phyloP scores from a whole-genome alignment of 2,329 filamentous ascomycete genomes.

The Rosellinia necatrix region DNA sequence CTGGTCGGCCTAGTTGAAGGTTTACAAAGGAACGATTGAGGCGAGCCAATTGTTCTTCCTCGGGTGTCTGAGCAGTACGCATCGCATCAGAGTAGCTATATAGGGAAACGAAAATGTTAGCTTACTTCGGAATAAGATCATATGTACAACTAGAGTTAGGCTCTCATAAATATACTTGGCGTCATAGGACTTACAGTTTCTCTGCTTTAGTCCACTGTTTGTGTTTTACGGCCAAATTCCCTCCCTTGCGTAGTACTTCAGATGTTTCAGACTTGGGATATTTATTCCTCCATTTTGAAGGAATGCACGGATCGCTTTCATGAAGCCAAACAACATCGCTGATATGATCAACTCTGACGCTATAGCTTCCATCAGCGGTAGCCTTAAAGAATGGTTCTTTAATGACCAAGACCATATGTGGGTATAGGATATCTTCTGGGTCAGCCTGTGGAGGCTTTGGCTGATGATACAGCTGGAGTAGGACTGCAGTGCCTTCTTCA shows the following conservation, averaged over 20 bases:
- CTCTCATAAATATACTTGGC: no score
- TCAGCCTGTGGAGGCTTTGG: constrained; percentile 43
- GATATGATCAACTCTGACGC: constrained; percentile 57
- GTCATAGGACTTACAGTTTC: constrained; percentile 38
- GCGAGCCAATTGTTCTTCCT: constrained; percentile 43
- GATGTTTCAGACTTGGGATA: constrained; percentile 23
- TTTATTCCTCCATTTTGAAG: constrained; percentile 42
- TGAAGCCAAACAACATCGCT: constrained; percentile 51
- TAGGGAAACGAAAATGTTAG: background rate
- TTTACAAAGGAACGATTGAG: constrained; percentile 46
- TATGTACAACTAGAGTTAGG: no score
- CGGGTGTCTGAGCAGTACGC: constrained; percentile 37
- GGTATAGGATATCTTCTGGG: constrained; percentile 41
- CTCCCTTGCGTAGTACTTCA: constrained; percentile 34
- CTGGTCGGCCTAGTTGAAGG: constrained; percentile 38
- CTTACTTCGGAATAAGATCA: no score
- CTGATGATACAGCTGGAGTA: constrained; percentile 49
- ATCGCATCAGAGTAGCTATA: constrained; percentile 46
- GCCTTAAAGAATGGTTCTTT: constrained; percentile 60
- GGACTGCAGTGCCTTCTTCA: constrained; percentile 41
- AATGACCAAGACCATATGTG: constrained; percentile 47
- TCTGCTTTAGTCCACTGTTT: constrained; percentile 39
- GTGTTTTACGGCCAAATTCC: constrained; percentile 42
- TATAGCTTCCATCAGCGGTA: constrained; percentile 45
- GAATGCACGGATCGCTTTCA: constrained; percentile 45